Conservation (phyloP, 169 alveolate genomes). For the Plasmodium gonderi region DNA sequence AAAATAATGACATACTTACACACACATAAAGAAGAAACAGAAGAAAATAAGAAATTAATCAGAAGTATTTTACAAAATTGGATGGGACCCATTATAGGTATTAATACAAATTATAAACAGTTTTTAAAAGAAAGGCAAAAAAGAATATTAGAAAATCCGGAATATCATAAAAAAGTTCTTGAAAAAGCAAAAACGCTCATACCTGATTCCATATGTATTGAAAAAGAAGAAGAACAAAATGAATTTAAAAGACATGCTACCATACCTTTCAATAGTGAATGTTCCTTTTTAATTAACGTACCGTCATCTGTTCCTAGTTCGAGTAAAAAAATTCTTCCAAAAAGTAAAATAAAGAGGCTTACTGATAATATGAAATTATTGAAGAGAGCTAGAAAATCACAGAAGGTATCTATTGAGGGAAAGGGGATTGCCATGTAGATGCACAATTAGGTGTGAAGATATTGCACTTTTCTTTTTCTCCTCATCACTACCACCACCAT, state of each 20-base stretch:
- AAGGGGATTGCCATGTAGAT: constrained; percentile 38
- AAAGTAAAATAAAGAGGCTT: constrained; percentile 60
- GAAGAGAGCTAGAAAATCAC: constrained; percentile 45
- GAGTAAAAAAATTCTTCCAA: constrained; percentile 20
- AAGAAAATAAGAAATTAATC: constrained; percentile 84
- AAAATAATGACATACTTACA: constrained; percentile 84
- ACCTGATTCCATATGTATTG: constrained; percentile 65
- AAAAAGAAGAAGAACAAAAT: constrained; percentile 75
- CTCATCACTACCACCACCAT: no score
- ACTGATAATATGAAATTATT: constrained; percentile 50
- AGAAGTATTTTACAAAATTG: constrained; percentile 87
- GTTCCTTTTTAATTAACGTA: constrained; percentile 71
- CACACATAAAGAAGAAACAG: constrained; percentile 87
- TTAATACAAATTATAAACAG: constrained; percentile 80
- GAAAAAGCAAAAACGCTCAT: constrained; percentile 70
- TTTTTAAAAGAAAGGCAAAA: constrained; percentile 73
- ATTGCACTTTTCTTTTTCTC: no score
- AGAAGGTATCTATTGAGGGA: constrained; percentile 69
- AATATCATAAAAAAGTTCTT: constrained; percentile 59
- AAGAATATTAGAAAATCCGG: constrained; percentile 67
- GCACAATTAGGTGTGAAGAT: no score
- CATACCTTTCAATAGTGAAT: constrained; percentile 69
- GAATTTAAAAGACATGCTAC: constrained; percentile 68
- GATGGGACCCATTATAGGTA: constrained; percentile 87
- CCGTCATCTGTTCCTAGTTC: constrained; percentile 55